phyloP scores from a whole-genome alignment of 805 yeast species.

The Metschnikowia amazonensis region DNA sequence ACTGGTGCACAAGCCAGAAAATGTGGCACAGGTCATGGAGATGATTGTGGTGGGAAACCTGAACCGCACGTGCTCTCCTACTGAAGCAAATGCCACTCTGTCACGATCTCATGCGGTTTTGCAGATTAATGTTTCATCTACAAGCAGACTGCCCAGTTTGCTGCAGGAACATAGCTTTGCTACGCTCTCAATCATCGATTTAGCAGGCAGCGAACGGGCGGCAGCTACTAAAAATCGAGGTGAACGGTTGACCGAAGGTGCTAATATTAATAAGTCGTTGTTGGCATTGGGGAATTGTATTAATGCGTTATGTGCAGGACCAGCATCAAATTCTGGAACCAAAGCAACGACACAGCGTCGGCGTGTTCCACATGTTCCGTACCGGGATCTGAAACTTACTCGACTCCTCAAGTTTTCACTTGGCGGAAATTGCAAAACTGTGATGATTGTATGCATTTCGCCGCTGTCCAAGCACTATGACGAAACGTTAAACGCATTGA shows the following conservation, averaged over 20 bases:
- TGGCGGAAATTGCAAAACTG: constrained; percentile 93
- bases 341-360: constrained; percentile 49
- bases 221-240: constrained; percentile 86
- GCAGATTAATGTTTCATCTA: constrained; percentile 69
- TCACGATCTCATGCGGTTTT: constrained; percentile 93
- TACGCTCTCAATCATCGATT: constrained; percentile 80
- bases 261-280: constrained; percentile 84
- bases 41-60: constrained; percentile 66
- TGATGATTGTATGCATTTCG: constrained; percentile 92
- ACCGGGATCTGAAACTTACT: constrained; percentile 86
- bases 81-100: constrained; percentile 86
- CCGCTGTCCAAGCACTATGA: constrained; percentile 87
- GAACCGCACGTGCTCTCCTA: constrained; percentile 79
- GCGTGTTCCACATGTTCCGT: constrained; percentile 73
- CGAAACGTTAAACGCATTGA: constrained; percentile 85
- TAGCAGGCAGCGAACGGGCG: constrained; percentile 96
- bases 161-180: constrained; percentile 70
- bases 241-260: constrained; percentile 79
- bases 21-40: constrained; percentile 75
- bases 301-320: constrained; percentile 64
- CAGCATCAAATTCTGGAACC: neutral
- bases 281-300: constrained; percentile 92
- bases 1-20: constrained; percentile 55
- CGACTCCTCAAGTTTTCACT: constrained; percentile 81
- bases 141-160: constrained; percentile 56